Conservation (phyloP, 2,329 filamentous ascomycete genomes). For the Fusarium solani-melongenae region DNA sequence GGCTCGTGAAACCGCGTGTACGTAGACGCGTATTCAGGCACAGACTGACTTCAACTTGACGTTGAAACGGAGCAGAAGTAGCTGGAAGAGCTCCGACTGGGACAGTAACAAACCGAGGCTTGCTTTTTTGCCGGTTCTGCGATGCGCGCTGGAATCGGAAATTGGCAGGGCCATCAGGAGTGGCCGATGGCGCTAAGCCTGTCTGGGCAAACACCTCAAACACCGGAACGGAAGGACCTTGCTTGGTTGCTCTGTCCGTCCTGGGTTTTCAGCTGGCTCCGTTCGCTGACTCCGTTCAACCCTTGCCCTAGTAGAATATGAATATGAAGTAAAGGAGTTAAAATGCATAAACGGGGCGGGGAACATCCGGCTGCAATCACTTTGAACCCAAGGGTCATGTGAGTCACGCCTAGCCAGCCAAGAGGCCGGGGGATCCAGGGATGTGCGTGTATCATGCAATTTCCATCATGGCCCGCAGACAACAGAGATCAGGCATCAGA, state of each 20-base stretch:
- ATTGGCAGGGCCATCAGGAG: conserved; percentile 44
- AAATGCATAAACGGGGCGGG: background rate
- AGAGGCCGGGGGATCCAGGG: background rate
- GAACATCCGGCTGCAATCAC: background rate
- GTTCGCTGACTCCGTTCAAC: conserved; percentile 21
- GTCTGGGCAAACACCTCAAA: conserved; percentile 25
- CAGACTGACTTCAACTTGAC: background rate
- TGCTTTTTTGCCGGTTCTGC: background rate
- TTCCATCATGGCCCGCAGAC: background rate
- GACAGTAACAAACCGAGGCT: conserved; percentile 21
- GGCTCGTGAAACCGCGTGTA: background rate
- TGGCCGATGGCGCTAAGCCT: conserved; percentile 31
- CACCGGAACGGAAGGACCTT: conserved; percentile 23
- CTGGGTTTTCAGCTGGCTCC: background rate
- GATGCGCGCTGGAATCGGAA: conserved; percentile 34
- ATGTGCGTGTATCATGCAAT: background rate
- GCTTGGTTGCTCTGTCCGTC: background rate
- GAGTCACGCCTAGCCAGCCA: background rate
- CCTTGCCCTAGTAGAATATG: background rate
- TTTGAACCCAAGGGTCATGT: conserved; percentile 1
- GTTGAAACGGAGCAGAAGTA: conserved; percentile 1
- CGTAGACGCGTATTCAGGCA: background rate
- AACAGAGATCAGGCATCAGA: conserved; percentile 9
- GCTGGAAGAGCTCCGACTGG: background rate
- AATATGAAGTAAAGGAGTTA: too few relatives aligned